Evolutionary conservation across 352 stramenopile genomes (phyloP), one percentile per base, ranked within the genome.

Genomic region (Poterioochromonas sp.): DNA sequence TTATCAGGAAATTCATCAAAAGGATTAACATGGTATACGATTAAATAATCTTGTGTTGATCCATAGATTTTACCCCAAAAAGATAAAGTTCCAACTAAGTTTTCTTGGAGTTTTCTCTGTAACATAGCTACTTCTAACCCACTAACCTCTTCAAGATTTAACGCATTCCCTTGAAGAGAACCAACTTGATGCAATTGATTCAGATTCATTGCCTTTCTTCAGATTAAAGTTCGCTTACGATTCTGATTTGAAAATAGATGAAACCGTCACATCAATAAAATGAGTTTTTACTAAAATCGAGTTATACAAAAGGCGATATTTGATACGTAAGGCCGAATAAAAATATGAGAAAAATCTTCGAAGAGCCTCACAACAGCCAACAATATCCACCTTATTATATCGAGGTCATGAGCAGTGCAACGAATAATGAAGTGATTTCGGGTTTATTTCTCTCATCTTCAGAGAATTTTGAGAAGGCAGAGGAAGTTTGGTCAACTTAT

Each of bases 41-140:
- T 29, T 26, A 78, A 29, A 49, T 78, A 78, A 53, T 78, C 71
- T 69, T 78, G 71, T 34, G 71, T 78, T 39, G 49, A 47, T 32
- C 71, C 71, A 69, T 69, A 78, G 8, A 78, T 68, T 69, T 78
- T 78, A 5, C 71, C 71, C 71, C 71, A 78, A 49, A 78, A 78
- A 29, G 22, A 65, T 11, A 78, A 34, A 3, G 71, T 68, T 47
- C 71, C 71, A 34, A 29, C 5, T 37, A 78, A 37, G 54, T 78
- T 78, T 69, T 78, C 71, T 53, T 78, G 43, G 34, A 63, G 47
- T 29, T 78, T 78, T 35, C 71, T 35, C 39, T 78, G 71, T 26
- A 78, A 26, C 71, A 78, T 68, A 34, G 15, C 71, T 20, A 78
- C 71, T 37, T 78, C 71, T 15, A 78, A 29, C 11, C 71, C 71